Evolutionary conservation across 1,284 basidiomycete species (phyloP), one percentile per base, ranked within the genome.

Genomic region (Ustilago sp.): DNA sequence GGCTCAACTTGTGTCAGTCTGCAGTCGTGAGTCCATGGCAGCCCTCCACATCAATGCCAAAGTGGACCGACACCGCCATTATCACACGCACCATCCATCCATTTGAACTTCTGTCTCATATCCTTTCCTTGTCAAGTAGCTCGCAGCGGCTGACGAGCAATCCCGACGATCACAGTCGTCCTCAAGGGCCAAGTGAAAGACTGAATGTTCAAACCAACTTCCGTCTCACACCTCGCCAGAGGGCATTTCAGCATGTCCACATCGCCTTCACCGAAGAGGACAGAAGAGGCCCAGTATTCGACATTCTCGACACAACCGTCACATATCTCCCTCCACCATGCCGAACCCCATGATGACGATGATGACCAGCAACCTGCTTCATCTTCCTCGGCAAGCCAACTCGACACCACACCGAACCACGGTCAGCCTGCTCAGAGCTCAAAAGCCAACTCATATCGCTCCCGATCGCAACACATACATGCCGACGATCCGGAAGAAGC

Each of bases 401-500:
- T 6, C 17, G 34, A 45, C 2, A 9, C 4, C 8, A 4, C 38
- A 9, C 9, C n/a, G 43, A 47, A 38, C 9, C 45, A 47, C 15
- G 54, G 61, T 5, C 52, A 35, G 7, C 9, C 39, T 13, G 56
- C 53, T 13, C 53, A 39, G 13, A 47, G 15, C 31, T 61, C 64
- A 17, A 23, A 43, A 31, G 13, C 61, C 9, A 6, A n/a, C 1
- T 47, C 50, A 15, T 36, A 38, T 6, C 63, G 59, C 3, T 48
- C 58, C 12, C 50, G 32, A 1, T 59, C 54, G 8, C 31, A 41
- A 8, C 60, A 43, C 8, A 23, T 55, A 2, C 61, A 74, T 50
- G n/a, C 63, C 3, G 61, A 71, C 15, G 74, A 79, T 38, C 53
- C 74, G 15, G 77, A 76, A 58, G 74, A 80, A n/a, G 77, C 63